phyloP scores from a whole-genome alignment of 2,329 filamentous ascomycete species.

The Leptographium galeiforme region DNA sequence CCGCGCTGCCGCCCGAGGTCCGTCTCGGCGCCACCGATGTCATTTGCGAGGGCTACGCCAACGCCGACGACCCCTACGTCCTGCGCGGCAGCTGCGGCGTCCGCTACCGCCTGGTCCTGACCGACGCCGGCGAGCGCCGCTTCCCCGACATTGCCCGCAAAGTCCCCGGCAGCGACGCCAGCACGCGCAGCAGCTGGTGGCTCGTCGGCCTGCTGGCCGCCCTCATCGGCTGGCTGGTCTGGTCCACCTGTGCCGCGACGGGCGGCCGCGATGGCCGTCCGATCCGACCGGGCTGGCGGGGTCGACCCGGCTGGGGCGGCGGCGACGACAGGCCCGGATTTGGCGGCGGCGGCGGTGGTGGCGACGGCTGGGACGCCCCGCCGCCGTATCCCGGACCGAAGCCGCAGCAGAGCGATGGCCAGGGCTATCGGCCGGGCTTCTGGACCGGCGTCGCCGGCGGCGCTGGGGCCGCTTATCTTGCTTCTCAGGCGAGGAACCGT shows the following conservation, averaged over 20 bases:
- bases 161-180: constrained; percentile 11
- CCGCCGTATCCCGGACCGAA: constrained; percentile 33
- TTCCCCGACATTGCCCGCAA: constrained; percentile 42
- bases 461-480: constrained; percentile 54
- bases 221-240: constrained; percentile 49
- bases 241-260: constrained; percentile 30
- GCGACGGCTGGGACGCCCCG: constrained; percentile 23
- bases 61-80: constrained; percentile 68
- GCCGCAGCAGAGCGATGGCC: constrained; percentile 16
- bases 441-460: constrained; percentile 58
- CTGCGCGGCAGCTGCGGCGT: constrained; percentile 86
- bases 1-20: constrained; percentile 44
- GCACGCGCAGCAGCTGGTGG: constrained; percentile 13
- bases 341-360: constrained; percentile 23
- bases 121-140: constrained; percentile 57
- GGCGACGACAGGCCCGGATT: constrained; percentile 14
- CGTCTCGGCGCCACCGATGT: constrained; percentile 78
- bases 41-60: constrained; percentile 77
- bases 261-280: constrained; percentile 9
- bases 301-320: constrained; percentile 24
- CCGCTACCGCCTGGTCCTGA: constrained; percentile 72
- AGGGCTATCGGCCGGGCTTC: constrained; percentile 57
- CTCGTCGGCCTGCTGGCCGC: constrained; percentile 36
- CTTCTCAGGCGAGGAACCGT: constrained; percentile 31
- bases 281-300: constrained; percentile 21